These are phyloP conservation scores for Pistacia atlantica DNA, from an alignment of 345 rosid genomes.

Conservation along the genomic window DNA sequence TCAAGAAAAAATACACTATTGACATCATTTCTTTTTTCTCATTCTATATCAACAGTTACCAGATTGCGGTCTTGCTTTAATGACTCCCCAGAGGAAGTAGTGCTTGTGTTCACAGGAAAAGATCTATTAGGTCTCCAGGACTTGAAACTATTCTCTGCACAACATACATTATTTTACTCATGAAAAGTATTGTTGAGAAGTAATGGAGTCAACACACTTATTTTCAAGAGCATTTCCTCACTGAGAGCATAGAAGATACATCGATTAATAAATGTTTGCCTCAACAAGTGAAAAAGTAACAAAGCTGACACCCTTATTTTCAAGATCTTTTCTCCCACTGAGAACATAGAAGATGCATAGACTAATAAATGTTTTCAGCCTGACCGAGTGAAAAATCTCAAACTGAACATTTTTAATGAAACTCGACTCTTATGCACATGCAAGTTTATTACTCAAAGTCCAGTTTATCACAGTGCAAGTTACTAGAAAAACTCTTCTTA, in stretches of 20 bases:
- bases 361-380: not conserved
- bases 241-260: not conserved
- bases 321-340: not conserved
- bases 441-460: not conserved
- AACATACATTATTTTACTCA: not conserved
- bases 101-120: constrained; percentile 22
- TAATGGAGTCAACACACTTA: not conserved
- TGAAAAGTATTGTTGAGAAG: constrained; percentile 14
- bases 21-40: not conserved
- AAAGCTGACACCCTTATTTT: not conserved
- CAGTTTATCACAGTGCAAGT: not conserved
- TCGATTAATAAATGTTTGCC: not conserved
- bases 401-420: not conserved
- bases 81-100: constrained; percentile 23
- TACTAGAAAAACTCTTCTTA: too few species aligned
- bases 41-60: constrained; percentile 31
- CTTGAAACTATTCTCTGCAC: constrained; percentile 40
- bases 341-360: not conserved
- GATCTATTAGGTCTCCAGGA: constrained; percentile 44
- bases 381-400: not conserved
- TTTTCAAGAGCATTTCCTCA: constrained; percentile 1
- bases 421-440: constrained; percentile 6
- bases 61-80: constrained; percentile 25
- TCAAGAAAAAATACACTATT: not conserved
- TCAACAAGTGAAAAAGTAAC: not conserved